phyloP scores from a whole-genome alignment of 1,284 basidiomycete species.

The Tilletia setariae region DNA sequence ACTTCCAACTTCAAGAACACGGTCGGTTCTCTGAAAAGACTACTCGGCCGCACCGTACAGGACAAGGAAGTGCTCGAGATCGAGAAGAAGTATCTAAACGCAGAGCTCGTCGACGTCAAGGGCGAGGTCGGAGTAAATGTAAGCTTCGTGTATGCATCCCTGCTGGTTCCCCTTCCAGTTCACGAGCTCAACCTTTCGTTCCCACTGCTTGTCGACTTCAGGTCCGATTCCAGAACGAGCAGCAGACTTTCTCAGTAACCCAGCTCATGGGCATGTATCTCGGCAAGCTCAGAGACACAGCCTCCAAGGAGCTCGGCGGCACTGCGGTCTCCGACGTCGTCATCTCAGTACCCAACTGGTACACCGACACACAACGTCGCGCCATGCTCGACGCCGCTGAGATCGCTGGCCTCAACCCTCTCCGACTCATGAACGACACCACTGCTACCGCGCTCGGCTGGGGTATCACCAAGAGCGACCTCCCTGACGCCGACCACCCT shows the following conservation, averaged over 20 bases:
- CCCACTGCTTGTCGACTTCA: not conserved
- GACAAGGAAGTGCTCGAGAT: conserved; percentile 47
- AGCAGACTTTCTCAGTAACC: conserved; percentile 50
- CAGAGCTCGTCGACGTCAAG: conserved; percentile 50
- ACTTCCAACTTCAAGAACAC: conserved; percentile 55
- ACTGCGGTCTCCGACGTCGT: conserved; percentile 51
- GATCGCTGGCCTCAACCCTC: conserved; percentile 52
- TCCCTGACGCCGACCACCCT: conserved; percentile 51
- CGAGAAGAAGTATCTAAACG: conserved; percentile 53
- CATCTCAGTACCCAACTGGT: conserved; percentile 52
- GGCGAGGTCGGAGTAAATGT: conserved; percentile 53
- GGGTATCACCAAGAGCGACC: conserved; percentile 54
- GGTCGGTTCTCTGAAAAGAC: conserved; percentile 52
- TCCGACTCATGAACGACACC: conserved; percentile 53
- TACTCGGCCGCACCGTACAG: conserved; percentile 47
- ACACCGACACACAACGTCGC: conserved; percentile 51
- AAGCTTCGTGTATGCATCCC: not conserved
- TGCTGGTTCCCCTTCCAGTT: conserved; percentile 2
- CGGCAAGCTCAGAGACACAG: conserved; percentile 51
- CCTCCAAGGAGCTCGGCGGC: conserved; percentile 48
- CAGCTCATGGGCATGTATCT: conserved; percentile 54
- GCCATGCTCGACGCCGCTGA: conserved; percentile 52
- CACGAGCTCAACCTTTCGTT: not conserved
- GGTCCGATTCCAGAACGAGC: conserved; percentile 48
- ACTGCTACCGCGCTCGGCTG: conserved; percentile 52